Evolutionary conservation across 805 yeast genomes (phyloP).

Genomic region (Kockiozyma suomiensis): DNA sequence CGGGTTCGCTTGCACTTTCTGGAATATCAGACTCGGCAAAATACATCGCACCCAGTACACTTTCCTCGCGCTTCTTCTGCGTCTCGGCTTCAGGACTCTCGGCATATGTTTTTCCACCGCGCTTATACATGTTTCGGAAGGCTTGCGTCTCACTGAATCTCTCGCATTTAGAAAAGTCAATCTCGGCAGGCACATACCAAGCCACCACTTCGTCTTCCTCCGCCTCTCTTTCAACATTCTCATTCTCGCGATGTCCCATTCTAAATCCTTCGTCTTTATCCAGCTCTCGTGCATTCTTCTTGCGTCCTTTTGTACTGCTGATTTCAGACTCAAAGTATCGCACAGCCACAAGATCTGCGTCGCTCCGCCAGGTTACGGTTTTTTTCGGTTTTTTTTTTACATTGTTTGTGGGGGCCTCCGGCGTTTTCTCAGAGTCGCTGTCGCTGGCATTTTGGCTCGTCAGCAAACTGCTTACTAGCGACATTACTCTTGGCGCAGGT

Average conservation of each 20-base stretch:
- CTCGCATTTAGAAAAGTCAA: constrained; percentile 23
- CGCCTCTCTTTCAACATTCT: constrained; percentile 24
- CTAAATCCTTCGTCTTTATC: constrained; percentile 22
- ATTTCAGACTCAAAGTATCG: constrained; percentile 38
- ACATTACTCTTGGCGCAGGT: constrained; percentile 9
- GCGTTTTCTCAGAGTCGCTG: background rate
- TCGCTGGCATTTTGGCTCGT: background rate
- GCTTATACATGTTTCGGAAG: constrained; percentile 36
- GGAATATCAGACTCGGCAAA: constrained; percentile 33
- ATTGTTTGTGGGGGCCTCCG: constrained; percentile 4
- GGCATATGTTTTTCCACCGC: constrained; percentile 40
- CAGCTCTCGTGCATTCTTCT: constrained; percentile 34
- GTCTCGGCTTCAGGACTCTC: constrained; percentile 37
- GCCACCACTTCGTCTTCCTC: constrained; percentile 25
- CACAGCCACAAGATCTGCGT: constrained; percentile 40
- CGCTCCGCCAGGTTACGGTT: constrained; percentile 42
- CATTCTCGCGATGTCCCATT: constrained; percentile 2
- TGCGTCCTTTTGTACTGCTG: constrained; percentile 16
- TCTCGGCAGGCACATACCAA: constrained; percentile 33
- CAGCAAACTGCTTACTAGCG: constrained; percentile 8
- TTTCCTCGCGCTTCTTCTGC: constrained; percentile 37
- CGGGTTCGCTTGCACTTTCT: constrained; percentile 37
- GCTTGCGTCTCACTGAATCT: constrained; percentile 29
- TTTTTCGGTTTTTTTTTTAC: constrained; percentile 35
- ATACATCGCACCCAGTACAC: constrained; percentile 35